Percentiles rank a stretch among this genome's conserved stretches.
phyloP scores from a whole-genome alignment of 2,329 filamentous ascomycete genomes.

The Penicillium sp. region DNA sequence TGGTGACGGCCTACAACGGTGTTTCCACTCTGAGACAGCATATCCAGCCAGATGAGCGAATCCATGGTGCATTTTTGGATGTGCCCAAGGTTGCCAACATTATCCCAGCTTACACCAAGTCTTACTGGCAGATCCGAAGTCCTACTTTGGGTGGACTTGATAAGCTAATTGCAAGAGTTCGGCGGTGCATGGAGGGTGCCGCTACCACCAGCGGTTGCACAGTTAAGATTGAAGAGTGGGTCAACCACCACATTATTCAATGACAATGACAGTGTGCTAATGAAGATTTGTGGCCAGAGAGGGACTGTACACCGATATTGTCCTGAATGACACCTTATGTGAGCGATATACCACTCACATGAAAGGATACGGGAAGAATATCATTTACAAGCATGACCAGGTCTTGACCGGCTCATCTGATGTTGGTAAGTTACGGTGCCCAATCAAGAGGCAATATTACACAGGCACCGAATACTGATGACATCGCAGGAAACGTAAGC shows the following conservation, averaged over 20 bases:
- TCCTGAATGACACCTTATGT: background rate
- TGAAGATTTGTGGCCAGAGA: background rate
- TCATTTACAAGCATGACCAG: background rate
- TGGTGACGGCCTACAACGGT: conserved; percentile 43
- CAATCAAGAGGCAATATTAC: background rate
- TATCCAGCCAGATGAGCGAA: conserved; percentile 49
- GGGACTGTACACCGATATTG: background rate
- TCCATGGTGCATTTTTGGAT: conserved; percentile 50
- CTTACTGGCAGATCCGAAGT: background rate
- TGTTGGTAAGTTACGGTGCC: background rate
- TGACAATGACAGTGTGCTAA: background rate
- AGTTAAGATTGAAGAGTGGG: conserved; percentile 1
- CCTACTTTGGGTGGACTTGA: background rate
- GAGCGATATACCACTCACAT: background rate
- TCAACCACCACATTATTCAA: background rate
- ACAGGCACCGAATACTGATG: background rate
- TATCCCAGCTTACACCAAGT: conserved; percentile 23
- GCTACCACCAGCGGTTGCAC: conserved; percentile 1
- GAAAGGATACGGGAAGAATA: background rate
- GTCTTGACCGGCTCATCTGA: conserved; percentile 1
- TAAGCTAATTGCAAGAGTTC: background rate
- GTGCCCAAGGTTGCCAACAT: conserved; percentile 54
- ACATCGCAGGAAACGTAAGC: conserved; percentile 1
- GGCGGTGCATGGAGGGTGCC: background rate
- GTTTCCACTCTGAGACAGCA: conserved; percentile 55